Evolutionary conservation across 2,329 filamentous ascomycete species (phyloP), one percentile per base, ranked within the genome.

Genomic region (Botrytis cinerea): DNA sequence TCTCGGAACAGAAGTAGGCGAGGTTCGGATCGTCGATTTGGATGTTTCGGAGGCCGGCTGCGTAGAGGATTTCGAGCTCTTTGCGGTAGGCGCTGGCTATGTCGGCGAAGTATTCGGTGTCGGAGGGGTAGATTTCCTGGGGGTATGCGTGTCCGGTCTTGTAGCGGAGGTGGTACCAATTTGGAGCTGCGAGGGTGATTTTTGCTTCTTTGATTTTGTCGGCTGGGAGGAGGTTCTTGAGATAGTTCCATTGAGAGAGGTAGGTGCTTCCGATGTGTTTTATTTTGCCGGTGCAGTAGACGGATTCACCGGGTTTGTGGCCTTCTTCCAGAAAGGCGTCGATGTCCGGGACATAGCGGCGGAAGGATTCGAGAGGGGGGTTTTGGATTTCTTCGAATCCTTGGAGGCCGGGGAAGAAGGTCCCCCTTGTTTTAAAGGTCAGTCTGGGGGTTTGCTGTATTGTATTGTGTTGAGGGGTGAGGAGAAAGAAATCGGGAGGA

Each of bases 1-100:
- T 89, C 73, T 91, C 85, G 32, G 89, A 91, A 83, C 91, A 93
- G 82, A 93, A 93, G 81, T 93, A 92, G 22, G 89, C 89, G 81
- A 92, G 81, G 75, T 88, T 86, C 25, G 87, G 87, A 76, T 88
- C 87, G 74, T 89, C 87, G 51, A 87, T 84, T 78, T 89, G 87
- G 25, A 88, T 82, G 75, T 87, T 87, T 46, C 87, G 82, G 61
- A 85, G 82, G 28, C 87, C 86, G 22, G 85, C 84, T 14, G 86
- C 83, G 75, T 89, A 87, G 54, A 89, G 81, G 32, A 86, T 85
- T 74, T 84, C 81, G 54, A 89, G 79, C 78, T 89, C 87, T 12
- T 81, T 81, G 72, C 85, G 84, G 76, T 87, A 88, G 35, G 86
- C 87, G 73, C 82, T 83, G 68, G 87, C 86, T 57, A 89, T 85